These are phyloP conservation scores for Blepharisma stoltei DNA, from an alignment of 73 alveolate species.

Conservation along the genomic window DNA sequence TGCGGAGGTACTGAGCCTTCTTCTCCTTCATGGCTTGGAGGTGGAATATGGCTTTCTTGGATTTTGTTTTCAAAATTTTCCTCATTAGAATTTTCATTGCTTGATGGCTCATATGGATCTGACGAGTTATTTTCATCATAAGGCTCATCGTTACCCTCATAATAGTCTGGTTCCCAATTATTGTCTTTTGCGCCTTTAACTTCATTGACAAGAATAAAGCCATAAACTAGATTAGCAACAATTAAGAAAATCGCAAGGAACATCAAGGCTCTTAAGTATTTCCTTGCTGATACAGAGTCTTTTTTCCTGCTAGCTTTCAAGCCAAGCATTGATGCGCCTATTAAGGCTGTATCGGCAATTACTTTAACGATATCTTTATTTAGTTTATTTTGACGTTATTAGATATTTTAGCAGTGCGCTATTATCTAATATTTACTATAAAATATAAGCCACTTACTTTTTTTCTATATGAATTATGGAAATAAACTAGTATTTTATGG, in stretches of 20 bases:
- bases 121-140: background rate
- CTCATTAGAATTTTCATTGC: background rate
- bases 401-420: no score
- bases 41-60: background rate
- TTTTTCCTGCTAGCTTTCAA: background rate
- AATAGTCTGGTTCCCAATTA: background rate
- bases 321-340: background rate
- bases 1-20: background rate
- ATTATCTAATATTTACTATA: no score
- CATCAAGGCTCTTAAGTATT: background rate
- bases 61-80: background rate
- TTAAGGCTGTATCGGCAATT: background rate
- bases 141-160: background rate
- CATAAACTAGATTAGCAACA: background rate
- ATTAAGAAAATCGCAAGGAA: no score
- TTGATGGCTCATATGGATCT: background rate
- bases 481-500: no score
- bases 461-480: no score
- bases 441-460: no score
- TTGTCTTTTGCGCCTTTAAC: background rate
- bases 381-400: no score
- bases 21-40: background rate
- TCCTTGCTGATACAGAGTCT: background rate
- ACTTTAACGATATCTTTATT: background rate
- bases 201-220: background rate